phyloP scores from a whole-genome alignment of 2,329 filamentous ascomycete species.

The Neofusicoccum laricinum region DNA sequence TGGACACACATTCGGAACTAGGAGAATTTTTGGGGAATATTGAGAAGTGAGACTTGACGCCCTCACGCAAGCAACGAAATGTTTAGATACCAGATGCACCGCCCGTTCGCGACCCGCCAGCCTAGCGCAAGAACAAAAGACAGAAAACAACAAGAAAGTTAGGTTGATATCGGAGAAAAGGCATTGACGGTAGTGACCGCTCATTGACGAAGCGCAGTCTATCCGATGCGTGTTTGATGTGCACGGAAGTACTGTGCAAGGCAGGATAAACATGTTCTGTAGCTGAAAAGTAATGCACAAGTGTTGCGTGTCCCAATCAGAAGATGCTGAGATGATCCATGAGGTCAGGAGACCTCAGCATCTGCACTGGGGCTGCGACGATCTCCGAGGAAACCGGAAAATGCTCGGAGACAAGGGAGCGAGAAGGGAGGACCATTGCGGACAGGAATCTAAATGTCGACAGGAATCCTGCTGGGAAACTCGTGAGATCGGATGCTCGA shows the following conservation, averaged over 20 bases:
- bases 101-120: conserved; percentile 8
- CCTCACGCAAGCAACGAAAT: conserved; percentile 6
- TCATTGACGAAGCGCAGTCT: background rate
- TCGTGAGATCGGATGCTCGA: conserved; percentile 11
- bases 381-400: background rate
- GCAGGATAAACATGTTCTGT: conserved; percentile 13
- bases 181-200: background rate
- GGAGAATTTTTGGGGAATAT: conserved; percentile 16
- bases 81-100: conserved; percentile 14
- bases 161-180: conserved; percentile 5
- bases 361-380: background rate
- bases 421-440: conserved; percentile 6
- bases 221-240: background rate
- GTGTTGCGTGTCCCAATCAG: background rate
- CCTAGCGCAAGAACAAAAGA: conserved; percentile 7
- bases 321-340: background rate
- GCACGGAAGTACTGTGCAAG: conserved; percentile 3
- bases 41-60: conserved; percentile 11
- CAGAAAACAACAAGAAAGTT: conserved; percentile 5
- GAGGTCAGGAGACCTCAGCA: background rate
- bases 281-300: conserved; percentile 9
- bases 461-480: background rate
- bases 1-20: background rate
- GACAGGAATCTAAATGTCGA: conserved; percentile 11
- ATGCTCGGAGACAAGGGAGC: conserved; percentile 1